A percentile compares a stretch with the other conserved stretches of the same genome.
Evolutionary conservation across 1,284 basidiomycete genomes (phyloP).

Genomic region (Cystobasidiaceae sp.): DNA sequence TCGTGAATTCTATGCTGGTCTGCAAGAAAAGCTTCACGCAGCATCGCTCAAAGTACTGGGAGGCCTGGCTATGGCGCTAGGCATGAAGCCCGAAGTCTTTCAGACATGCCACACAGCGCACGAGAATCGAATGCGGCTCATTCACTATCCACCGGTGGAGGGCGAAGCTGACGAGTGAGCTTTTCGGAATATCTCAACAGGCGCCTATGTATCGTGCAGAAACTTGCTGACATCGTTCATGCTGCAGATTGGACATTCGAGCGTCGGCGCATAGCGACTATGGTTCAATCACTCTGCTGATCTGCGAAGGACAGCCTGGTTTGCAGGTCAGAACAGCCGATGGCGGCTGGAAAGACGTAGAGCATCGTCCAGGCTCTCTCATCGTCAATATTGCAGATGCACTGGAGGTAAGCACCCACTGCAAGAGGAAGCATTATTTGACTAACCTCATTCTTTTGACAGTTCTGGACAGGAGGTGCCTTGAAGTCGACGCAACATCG

Average conservation of each 20-base stretch:
- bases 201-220: background rate
- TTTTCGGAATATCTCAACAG: background rate
- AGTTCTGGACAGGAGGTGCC: conserved; percentile 22
- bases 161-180: conserved; percentile 10
- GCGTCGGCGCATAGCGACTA: conserved; percentile 21
- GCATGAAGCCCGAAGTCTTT: conserved; percentile 5
- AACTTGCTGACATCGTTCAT: background rate
- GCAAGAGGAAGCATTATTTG: background rate
- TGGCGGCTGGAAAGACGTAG: conserved; percentile 10
- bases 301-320: conserved; percentile 1
- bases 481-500: conserved; percentile 8
- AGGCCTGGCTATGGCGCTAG: conserved; percentile 11
- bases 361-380: conserved; percentile 10
- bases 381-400: conserved; percentile 26
- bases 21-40: conserved; percentile 14
- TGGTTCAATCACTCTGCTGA: conserved; percentile 12
- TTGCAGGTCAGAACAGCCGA: conserved; percentile 1
- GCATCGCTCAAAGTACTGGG: conserved; percentile 16
- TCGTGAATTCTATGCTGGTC: background rate
- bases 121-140: conserved; percentile 14
- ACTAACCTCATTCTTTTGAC: background rate
- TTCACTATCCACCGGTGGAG: conserved; percentile 15
- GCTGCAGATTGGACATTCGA: background rate
- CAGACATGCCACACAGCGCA: background rate
- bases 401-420: background rate